A percentile compares a stretch with the other conserved stretches of the same genome.
phyloP scores from a whole-genome alignment of 2,329 filamentous ascomycete species.

The Colletotrichum neosansevieriae region DNA sequence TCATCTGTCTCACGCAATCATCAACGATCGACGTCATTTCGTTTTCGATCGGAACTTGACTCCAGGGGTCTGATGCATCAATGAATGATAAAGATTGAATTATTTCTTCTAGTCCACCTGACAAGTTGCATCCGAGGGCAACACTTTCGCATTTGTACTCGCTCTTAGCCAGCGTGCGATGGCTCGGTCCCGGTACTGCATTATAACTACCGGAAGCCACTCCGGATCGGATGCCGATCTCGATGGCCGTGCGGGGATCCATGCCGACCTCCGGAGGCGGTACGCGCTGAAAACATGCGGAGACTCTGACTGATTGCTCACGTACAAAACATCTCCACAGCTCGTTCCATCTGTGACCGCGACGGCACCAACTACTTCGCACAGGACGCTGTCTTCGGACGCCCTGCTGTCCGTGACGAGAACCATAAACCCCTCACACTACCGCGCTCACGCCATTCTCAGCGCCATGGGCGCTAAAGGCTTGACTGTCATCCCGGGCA shows the following conservation, averaged over 20 bases:
- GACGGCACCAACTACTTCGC: background rate
- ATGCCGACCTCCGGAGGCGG: background rate
- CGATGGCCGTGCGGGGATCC: conserved; percentile 6
- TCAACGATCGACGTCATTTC: no score
- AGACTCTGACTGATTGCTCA: background rate
- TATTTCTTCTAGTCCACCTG: no score
- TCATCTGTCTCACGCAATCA: no score
- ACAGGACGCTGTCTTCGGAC: no score
- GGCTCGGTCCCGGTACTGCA: background rate
- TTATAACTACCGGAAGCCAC: background rate
- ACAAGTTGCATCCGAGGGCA: no score
- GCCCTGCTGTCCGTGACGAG: no score
- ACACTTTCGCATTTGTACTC: no score
- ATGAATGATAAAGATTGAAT: no score
- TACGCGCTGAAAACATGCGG: background rate
- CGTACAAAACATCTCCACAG: background rate
- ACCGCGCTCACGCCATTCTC: background rate
- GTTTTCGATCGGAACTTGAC: no score
- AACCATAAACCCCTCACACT: background rate
- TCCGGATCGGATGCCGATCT: background rate
- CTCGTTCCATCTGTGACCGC: background rate
- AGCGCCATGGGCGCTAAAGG: background rate
- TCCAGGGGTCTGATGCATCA: no score
- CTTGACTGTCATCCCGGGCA: conserved; percentile 3
- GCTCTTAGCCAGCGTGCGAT: no score